Conservation (phyloP, 768 basidiomycete species). For the Tephrocybe rancida region DNA sequence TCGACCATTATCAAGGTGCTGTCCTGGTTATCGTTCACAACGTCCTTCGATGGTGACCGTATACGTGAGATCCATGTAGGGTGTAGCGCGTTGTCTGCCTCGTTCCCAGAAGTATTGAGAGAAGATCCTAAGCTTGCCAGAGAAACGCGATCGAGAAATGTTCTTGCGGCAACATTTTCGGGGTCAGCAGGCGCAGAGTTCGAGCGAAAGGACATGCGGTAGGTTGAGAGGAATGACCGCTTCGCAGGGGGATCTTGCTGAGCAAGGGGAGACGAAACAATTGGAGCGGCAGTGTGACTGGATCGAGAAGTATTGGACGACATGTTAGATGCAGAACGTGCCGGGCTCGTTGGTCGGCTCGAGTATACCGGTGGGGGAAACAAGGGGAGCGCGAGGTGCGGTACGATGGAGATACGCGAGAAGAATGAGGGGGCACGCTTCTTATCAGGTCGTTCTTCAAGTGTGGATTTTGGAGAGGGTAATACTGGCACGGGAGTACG, state of each 20-base stretch:
- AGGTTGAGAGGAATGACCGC: not conserved
- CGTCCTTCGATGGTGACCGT: not conserved
- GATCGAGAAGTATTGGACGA: not conserved
- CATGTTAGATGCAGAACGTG: not conserved
- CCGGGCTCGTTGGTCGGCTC: not conserved
- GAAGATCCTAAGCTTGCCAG: not conserved
- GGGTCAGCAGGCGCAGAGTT: not conserved
- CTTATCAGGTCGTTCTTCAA: not conserved
- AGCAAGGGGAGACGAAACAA: constrained; percentile 2
- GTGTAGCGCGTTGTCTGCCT: not conserved
- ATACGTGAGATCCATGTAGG: not conserved
- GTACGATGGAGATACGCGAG: constrained; percentile 17
- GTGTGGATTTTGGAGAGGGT: not conserved
- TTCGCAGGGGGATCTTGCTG: not conserved
- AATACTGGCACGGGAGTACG: not conserved
- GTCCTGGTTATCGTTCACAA: not conserved
- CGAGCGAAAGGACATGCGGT: constrained; percentile 8
- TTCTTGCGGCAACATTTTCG: not conserved
- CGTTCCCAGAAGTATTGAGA: not conserved
- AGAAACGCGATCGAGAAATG: not conserved
- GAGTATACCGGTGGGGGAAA: constrained; percentile 10
- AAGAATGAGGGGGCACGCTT: constrained; percentile 13
- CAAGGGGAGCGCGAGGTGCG: constrained; percentile 8
- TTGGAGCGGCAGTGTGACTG: not conserved
- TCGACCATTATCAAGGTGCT: not conserved